Conservation (phyloP, 2,329 filamentous ascomycete genomes). For the Arachnomyces sp. region DNA sequence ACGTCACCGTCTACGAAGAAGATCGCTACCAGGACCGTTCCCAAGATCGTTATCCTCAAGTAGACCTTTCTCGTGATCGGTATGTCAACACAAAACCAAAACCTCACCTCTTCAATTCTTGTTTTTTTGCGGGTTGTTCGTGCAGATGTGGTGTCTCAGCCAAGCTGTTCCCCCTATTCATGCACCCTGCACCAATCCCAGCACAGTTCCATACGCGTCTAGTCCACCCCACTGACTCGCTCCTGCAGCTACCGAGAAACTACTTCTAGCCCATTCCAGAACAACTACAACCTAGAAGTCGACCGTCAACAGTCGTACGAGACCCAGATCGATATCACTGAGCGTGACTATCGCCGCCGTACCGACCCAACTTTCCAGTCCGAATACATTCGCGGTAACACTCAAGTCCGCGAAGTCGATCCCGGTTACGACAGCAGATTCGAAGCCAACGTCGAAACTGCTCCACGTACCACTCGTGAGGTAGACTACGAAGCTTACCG, state of each 20-base stretch:
- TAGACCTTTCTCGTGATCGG: slow-evolving; percentile 45
- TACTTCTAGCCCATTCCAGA: slow-evolving; percentile 35
- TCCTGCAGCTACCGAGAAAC: slow-evolving; percentile 48
- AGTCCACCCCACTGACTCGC: slow-evolving; percentile 16
- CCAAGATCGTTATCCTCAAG: slow-evolving; percentile 37
- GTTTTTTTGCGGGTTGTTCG: slow-evolving; percentile 14
- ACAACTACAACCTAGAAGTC: slow-evolving; percentile 36
- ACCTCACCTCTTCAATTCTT: slow-evolving; percentile 4
- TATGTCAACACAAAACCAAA: slow-evolving; percentile 31
- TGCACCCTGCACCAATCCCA: slow-evolving; percentile 7
- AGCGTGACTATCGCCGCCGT: slow-evolving; percentile 59
- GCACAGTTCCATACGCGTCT: slow-evolving; percentile 18
- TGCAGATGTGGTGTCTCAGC: slow-evolving; percentile 5
- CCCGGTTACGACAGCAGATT: slow-evolving; percentile 18
- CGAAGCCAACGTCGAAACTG: slow-evolving; percentile 11
- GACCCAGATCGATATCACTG: slow-evolving; percentile 44
- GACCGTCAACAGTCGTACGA: slow-evolving; percentile 31
- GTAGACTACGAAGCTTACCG: slow-evolving; percentile 17
- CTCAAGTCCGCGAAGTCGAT: slow-evolving; percentile 18
- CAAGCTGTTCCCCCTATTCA: slow-evolving; percentile 13
- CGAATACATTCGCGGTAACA: slow-evolving; percentile 34
- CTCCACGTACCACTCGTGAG: slow-evolving; percentile 13
- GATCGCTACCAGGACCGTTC: slow-evolving; percentile 30
- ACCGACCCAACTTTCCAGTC: slow-evolving; percentile 46
- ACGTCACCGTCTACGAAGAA: slow-evolving; percentile 25